phyloP scores from a whole-genome alignment of 2,329 filamentous ascomycete species.

The Phialophora chinensis region DNA sequence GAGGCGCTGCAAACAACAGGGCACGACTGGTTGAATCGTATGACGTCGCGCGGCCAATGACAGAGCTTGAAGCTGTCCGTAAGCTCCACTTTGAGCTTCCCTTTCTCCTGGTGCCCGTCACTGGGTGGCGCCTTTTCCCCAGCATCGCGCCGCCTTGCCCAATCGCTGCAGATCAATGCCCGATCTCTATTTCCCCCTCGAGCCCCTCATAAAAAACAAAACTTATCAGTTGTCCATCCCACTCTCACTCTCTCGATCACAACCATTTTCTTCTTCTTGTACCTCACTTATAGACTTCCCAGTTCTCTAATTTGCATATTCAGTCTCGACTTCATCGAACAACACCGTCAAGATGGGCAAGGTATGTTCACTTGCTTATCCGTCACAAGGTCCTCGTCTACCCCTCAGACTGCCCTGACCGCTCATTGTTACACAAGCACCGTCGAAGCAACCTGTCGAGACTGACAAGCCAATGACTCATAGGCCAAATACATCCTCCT shows the following conservation, averaged over 20 bases:
- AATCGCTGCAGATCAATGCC: slow-evolving; percentile 14
- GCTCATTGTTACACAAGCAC: slow-evolving; percentile 21
- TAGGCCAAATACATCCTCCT: slow-evolving; percentile 75
- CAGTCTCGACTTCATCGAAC: slow-evolving; percentile 7
- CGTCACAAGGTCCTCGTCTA: slow-evolving; percentile 5
- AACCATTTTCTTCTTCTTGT: slow-evolving; percentile 15
- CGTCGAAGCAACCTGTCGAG: background rate
- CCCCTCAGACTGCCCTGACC: slow-evolving; percentile 8
- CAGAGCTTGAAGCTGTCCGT: slow-evolving; percentile 6
- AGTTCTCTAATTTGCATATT: slow-evolving; percentile 6
- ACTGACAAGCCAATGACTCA: slow-evolving; percentile 16
- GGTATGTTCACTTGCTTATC: slow-evolving; percentile 15
- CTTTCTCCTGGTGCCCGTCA: background rate
- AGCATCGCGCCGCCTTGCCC: background rate
- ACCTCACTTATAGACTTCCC: slow-evolving; percentile 22
- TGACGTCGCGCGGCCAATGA: slow-evolving; percentile 16
- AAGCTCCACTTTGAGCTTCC: slow-evolving; percentile 1
- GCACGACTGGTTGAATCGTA: background rate
- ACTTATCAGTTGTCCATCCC: slow-evolving; percentile 21
- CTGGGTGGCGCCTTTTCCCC: background rate
- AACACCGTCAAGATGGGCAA: slow-evolving; percentile 32
- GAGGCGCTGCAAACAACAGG: slow-evolving; percentile 6
- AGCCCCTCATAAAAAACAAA: slow-evolving; percentile 10
- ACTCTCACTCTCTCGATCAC: slow-evolving; percentile 6
- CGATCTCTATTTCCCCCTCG: slow-evolving; percentile 5